These are phyloP conservation scores for Wickerhamomyces silvicola DNA, from an alignment of 805 yeast genomes.

Conservation along the genomic window DNA sequence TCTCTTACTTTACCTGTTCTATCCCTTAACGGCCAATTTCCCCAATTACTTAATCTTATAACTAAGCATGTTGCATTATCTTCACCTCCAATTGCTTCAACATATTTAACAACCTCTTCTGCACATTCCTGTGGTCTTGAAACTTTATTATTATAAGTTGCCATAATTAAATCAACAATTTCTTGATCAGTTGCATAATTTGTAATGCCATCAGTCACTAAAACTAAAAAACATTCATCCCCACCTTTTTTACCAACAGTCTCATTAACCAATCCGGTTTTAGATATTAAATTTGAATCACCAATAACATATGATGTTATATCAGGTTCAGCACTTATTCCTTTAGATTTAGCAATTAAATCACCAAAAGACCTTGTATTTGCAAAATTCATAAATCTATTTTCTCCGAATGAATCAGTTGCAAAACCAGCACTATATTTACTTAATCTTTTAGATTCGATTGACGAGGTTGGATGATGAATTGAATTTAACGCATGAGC, in stretches of 20 bases:
- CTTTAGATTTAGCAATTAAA: slow-evolving; percentile 67
- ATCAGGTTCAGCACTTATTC: slow-evolving; percentile 92
- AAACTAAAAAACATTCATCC: slow-evolving; percentile 76
- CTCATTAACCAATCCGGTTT: slow-evolving; percentile 11
- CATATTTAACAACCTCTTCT: slow-evolving; percentile 74
- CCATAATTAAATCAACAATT: slow-evolving; percentile 75
- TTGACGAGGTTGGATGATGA: slow-evolving; percentile 83
- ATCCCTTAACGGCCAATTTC: slow-evolving; percentile 81
- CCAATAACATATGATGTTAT: slow-evolving; percentile 65
- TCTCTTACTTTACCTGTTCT: slow-evolving; percentile 80
- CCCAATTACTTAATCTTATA: slow-evolving; percentile 84
- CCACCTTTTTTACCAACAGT: slow-evolving; percentile 49
- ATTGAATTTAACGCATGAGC: slow-evolving; percentile 73
- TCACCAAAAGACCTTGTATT: slow-evolving; percentile 96
- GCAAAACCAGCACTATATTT: slow-evolving; percentile 56
- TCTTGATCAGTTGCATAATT: slow-evolving; percentile 83
- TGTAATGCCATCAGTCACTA: slow-evolving; percentile 86
- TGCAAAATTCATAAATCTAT: slow-evolving; percentile 72
- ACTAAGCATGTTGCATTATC: slow-evolving; percentile 95
- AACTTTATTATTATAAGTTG: slow-evolving; percentile 57
- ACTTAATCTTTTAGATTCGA: slow-evolving; percentile 67
- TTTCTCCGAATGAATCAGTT: slow-evolving; percentile 91
- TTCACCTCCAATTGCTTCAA: slow-evolving; percentile 82
- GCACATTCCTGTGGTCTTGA: slow-evolving; percentile 88
- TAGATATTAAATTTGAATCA: slow-evolving; percentile 36